Evolutionary conservation across 208 protist genomes (phyloP), one percentile per base, ranked within the genome.

Genomic region (Jaenimonas drosophilae): DNA sequence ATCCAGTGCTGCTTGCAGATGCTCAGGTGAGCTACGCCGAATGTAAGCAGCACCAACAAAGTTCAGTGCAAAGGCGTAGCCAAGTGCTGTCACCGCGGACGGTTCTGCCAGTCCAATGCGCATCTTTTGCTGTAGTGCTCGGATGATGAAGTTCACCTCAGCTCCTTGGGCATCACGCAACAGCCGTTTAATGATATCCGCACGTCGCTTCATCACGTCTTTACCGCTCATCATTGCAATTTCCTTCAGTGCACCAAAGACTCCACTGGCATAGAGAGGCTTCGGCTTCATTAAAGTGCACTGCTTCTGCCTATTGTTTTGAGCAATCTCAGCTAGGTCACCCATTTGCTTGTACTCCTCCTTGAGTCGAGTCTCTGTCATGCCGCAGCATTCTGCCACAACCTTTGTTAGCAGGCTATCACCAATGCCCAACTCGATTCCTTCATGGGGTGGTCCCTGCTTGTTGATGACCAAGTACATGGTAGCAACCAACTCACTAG

Each of bases 361-460:
- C 71, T 93, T 95, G 0, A 96, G 43, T 1, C 64, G 52, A 2
- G 75, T 57, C n/a, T 85, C 54, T 0, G 72, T 93, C 56, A 91
- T 82, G n/a, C 96, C 96, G 26, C 95, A 97, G 36, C 90, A 87
- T 40, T 97, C 82, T 0, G 91, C 74, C 1, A 99, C 68, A 7
- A 91, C 85, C 56, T 98, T 97, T 25, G 97, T 64, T 9, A 99
- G 46, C 5, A 98, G 64, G 4, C 91, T 76, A 30, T 99, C 97
- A 21, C 98, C 97, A 40, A 99, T 86, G 23, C 98, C 98, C 0
- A 99, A 81, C 70, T 99, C 97, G 25, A 99, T 70, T 0, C 96
- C 97, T 37, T 94, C 80, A 58, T 98, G 97, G 9, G 89, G 76
- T 4, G 97, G 97, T 0, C 92, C 95, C 23, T 98, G 76, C 61